Base-by-base conservation (phyloP, 2,329 filamentous ascomycete species). In the Nakataea oryzae region DNA sequence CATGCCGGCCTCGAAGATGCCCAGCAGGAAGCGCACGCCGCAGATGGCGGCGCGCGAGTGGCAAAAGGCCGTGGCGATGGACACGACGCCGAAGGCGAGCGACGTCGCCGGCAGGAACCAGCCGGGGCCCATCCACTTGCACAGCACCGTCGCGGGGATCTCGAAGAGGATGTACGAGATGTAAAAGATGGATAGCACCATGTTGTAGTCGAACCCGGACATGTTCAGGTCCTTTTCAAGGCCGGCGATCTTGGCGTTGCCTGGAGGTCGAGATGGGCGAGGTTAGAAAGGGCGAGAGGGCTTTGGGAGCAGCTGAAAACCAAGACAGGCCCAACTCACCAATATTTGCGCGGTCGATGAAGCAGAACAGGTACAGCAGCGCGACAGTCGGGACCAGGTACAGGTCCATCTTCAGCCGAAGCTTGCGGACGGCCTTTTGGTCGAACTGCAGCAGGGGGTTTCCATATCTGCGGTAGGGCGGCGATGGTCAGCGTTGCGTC, bases 271-370 rank as follows among this genome's bases (percentile, higher is more conserved):
- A 26, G 54, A 21, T 12, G 54, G 26, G n/a, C 9, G 26, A 21
- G 11, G 54, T 3, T 3, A 27, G n/a, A 4, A 27, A 3, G n/a
- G 8, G 58, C 50, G 50, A 54, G 57, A 27, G 24, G 24, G 3
- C 11, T 27, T 24, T 54, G 27, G 1, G 3, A 5, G n/a, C 32
- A 34, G n/a, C 26, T 59, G n/a, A 12, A 5, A 3, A 3, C 2
- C 32, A 6, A 9, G 1, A 30, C 27, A 27, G 3, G 3, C 14
- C 1, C 7, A 26, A 65, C 75, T 69, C 69, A 86, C 86, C 87
- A 50, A 91, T 87, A 64, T 90, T 90, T 28, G 87, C 85, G n/a
- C 87, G 80, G 67, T 90, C 87, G 65, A 90, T 89, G 72, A 89
- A 90, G 73, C 86, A 89, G 68, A 90, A 89, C 0, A 90, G 78